These are phyloP conservation scores for Metschnikowia amazonensis DNA, from an alignment of 805 yeast species.

Conservation along the genomic window DNA sequence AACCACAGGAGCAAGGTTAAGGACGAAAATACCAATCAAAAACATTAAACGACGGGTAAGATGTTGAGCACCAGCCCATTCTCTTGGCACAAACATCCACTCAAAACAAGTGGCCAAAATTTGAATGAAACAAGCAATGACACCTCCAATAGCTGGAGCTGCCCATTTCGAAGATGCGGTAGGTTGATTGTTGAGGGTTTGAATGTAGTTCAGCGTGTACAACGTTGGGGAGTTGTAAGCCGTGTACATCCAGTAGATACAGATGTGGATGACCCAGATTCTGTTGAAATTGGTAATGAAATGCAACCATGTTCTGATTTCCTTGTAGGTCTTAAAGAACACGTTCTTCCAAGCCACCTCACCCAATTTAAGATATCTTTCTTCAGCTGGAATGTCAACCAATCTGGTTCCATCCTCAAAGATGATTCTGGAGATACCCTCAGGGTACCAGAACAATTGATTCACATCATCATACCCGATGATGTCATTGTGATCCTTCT, in stretches of 20 bases:
- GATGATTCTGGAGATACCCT: constrained; percentile 90
- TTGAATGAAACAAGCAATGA: constrained; percentile 77
- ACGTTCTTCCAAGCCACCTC: constrained; percentile 90
- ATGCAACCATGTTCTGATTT: constrained; percentile 75
- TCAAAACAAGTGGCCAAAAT: constrained; percentile 84
- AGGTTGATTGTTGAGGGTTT: constrained; percentile 82
- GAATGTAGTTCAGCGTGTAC: constrained; percentile 83
- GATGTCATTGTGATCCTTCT: constrained; percentile 74
- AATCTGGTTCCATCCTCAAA: constrained; percentile 90
- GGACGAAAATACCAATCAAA: constrained; percentile 56
- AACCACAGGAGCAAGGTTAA: constrained; percentile 82
- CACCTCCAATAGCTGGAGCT: constrained; percentile 87
- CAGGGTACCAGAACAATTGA: constrained; percentile 99
- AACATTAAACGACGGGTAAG: constrained; percentile 83
- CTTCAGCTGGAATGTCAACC: constrained; percentile 84
- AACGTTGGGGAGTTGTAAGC: constrained; percentile 90
- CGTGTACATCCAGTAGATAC: constrained; percentile 90
- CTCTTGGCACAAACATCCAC: constrained; percentile 95
- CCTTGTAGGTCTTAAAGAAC: constrained; percentile 76
- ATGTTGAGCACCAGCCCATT: constrained; percentile 99
- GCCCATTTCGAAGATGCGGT: constrained; percentile 90
- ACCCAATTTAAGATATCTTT: constrained; percentile 84
- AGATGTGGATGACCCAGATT: constrained; percentile 92
- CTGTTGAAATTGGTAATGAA: constrained; percentile 69
- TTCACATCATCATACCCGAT: constrained; percentile 97